Evolutionary conservation across 176 grass and related monocot genomes (phyloP).

Genomic region (Phoenix roebelenii): DNA sequence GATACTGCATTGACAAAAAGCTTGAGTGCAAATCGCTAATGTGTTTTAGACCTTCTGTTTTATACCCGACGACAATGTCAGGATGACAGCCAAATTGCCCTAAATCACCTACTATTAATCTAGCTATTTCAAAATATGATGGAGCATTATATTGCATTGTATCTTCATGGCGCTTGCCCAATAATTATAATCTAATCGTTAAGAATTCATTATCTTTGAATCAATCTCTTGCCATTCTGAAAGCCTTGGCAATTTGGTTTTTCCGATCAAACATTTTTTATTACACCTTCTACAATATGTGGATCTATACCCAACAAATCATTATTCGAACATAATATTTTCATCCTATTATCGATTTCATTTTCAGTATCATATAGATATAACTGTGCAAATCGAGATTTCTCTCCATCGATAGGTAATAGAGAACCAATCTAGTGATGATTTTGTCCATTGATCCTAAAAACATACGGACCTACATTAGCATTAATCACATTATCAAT

Average conservation of each 20-base stretch:
- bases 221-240: not conserved
- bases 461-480: not conserved
- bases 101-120: not conserved
- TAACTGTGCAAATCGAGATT: not conserved
- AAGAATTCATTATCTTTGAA: not conserved
- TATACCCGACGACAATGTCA: too few species aligned
- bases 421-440: not conserved
- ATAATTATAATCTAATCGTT: not conserved
- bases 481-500: too few species aligned
- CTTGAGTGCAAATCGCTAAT: not conserved
- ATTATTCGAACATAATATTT: not conserved
- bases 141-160: not conserved
- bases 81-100: not conserved
- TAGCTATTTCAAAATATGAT: not conserved
- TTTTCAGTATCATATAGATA: too few species aligned
- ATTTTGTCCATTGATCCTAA: not conserved
- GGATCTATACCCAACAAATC: not conserved
- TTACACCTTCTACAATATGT: not conserved
- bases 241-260: not conserved
- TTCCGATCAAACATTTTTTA: not conserved
- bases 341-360: too few species aligned
- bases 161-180: not conserved
- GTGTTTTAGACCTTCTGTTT: not conserved
- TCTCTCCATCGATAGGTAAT: not conserved
- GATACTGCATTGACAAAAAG: not conserved